Base-by-base conservation (phyloP, 441 rosid genomes). In the Raphanus hybrid region DNA sequence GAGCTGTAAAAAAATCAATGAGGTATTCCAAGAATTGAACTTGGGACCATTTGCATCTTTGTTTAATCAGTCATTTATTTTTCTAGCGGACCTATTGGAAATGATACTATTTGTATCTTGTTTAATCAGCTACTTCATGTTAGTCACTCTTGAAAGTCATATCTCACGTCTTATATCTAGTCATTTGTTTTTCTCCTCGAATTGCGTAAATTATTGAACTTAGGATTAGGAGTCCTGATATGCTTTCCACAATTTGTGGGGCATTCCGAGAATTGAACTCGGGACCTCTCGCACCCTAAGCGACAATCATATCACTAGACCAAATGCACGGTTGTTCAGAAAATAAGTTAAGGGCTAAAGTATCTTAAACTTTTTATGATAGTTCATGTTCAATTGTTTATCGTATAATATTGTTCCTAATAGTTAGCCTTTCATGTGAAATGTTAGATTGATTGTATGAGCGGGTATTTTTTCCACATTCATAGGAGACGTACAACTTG, bases 301-400 rank as follows among this genome's bases (percentile, higher is more conserved):
- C 94, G 88, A 91, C 91, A 91, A 91, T 89, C 97, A 90, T 91
- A 91, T 91, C 90, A 91, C 91, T 87, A 90, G 96, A 92, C 92
- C 82, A 77, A 82, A 72, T 76, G 81, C 75, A 81, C 69, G 37
- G 71, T 2, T 70, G 61, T 57, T 55, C 20, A 18, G 20, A 1
- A 18, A 18, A 18, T 18, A 18, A 18, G 20, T 18, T 18, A 18
- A 18, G 1, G 20, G 20, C 20, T 18, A 18, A 18, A 18, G 20
- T 18, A 1, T 18, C 20, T 18, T 1, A 1, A 18, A 18, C 20
- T 12, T 69, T 62, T 12, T 45, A 45, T 45, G 12, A 45, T 45
- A 45, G 52, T 45, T 45, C 12, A 12, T 45, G 52, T 12, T 12
- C 52, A 12, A 29, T 29, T 29, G 34, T 29, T 29, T 1, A 5